A percentile compares a stretch with the other conserved stretches of the same genome.
These are phyloP conservation scores for Phytopythium ostracodes DNA, from an alignment of 352 stramenopile species.

Conservation along the genomic window DNA sequence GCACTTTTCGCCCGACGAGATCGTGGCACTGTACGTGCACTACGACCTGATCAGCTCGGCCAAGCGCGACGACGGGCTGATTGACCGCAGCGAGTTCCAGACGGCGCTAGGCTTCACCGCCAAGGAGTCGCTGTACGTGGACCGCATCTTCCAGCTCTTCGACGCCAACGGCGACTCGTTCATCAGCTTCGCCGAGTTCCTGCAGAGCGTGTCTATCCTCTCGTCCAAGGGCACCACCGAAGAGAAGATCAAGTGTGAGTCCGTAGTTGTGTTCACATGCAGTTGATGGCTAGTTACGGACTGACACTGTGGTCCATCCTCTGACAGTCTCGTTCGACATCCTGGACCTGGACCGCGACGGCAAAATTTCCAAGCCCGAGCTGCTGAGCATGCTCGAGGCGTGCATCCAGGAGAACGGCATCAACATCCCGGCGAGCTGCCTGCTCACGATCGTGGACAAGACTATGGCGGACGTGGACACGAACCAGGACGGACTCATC, in stretches of 20 bases:
- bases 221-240: slow-evolving; percentile 60
- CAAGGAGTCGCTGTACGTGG: slow-evolving; percentile 81
- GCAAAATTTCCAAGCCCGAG: slow-evolving; percentile 67
- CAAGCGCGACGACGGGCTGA: slow-evolving; percentile 61
- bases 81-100: slow-evolving; percentile 80
- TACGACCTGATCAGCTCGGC: slow-evolving; percentile 66
- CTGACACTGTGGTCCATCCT: background rate
- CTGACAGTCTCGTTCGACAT: slow-evolving; percentile 72
- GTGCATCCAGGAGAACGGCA: slow-evolving; percentile 70
- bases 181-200: slow-evolving; percentile 79
- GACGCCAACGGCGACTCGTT: slow-evolving; percentile 74
- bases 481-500: slow-evolving; percentile 67
- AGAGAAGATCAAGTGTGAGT: slow-evolving; percentile 74
- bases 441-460: slow-evolving; percentile 65
- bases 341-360: slow-evolving; percentile 67
- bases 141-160: slow-evolving; percentile 80
- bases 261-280: background rate
- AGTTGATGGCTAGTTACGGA: background rate
- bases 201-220: slow-evolving; percentile 66
- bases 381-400: slow-evolving; percentile 67
- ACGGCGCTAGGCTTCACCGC: slow-evolving; percentile 67
- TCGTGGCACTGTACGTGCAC: slow-evolving; percentile 55
- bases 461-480: slow-evolving; percentile 65
- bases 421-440: slow-evolving; percentile 65
- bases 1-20: slow-evolving; percentile 58